A percentile compares a stretch with the other conserved stretches of the same genome.
phyloP scores from a whole-genome alignment of 306 rosid species.

The apple (Malus domestica) region ASM211411v1 NC_041803.1:13394001-13394500 shows the following conservation, averaged over 20 bases:
- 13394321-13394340: conserved; percentile 5
- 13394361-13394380: neutral
- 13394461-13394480: neutral
- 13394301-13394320: neutral
- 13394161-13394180: too few species aligned
- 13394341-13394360: neutral
- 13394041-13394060: neutral
- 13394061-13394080: too few species aligned
- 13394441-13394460: neutral
- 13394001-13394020: neutral
- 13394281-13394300: neutral
- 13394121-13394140: neutral
- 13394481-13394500: neutral
- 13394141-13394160: too few species aligned
- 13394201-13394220: neutral
- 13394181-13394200: too few species aligned
- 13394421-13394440: neutral
- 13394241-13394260: neutral
- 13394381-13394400: neutral
- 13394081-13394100: neutral
- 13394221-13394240: neutral
- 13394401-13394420: neutral
- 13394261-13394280: neutral
- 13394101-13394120: neutral
- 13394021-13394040: neutral